phyloP scores from a whole-genome alignment of 1,284 basidiomycete genomes.

The Cronartium quercuum region DNA sequence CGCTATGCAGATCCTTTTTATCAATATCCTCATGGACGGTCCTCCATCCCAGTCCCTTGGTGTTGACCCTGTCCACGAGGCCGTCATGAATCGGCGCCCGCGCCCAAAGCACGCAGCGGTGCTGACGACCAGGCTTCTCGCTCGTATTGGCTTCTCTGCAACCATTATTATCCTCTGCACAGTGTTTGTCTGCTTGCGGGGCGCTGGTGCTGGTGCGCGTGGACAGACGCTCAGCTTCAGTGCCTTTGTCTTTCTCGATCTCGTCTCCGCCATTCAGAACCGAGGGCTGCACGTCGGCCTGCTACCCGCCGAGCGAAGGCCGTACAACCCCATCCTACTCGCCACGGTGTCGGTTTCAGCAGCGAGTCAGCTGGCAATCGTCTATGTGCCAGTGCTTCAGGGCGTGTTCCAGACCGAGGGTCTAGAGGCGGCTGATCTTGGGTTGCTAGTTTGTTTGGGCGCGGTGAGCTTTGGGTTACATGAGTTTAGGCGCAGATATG shows the following conservation, averaged over 20 bases:
- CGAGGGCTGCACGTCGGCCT: slow-evolving; percentile 63
- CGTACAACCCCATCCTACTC: slow-evolving; percentile 81
- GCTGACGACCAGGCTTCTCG: slow-evolving; percentile 65
- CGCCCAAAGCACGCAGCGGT: slow-evolving; percentile 82
- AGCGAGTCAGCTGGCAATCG: slow-evolving; percentile 70
- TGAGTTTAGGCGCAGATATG: slow-evolving; percentile 71
- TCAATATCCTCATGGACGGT: slow-evolving; percentile 99
- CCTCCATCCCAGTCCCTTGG: slow-evolving; percentile 92
- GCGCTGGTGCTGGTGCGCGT: slow-evolving; percentile 69
- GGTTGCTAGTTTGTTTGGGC: slow-evolving; percentile 65
- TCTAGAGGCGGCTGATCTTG: slow-evolving; percentile 63
- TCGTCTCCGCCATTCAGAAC: slow-evolving; percentile 89
- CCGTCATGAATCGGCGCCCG: slow-evolving; percentile 81
- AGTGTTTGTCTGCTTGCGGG: slow-evolving; percentile 70
- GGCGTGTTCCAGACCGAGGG: slow-evolving; percentile 87
- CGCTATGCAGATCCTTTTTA: slow-evolving; percentile 97
- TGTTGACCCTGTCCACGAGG: slow-evolving; percentile 87
- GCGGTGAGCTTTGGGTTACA: slow-evolving; percentile 66
- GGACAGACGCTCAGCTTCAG: slow-evolving; percentile 98
- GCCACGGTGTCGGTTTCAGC: slow-evolving; percentile 78
- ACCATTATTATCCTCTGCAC: slow-evolving; percentile 83
- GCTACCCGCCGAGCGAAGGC: slow-evolving; percentile 42
- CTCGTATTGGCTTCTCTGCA: slow-evolving; percentile 80
- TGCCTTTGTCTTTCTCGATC: slow-evolving; percentile 91
- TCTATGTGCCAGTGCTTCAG: slow-evolving; percentile 88